A percentile compares a stretch with the other conserved stretches of the same genome.
phyloP scores from a whole-genome alignment of 108 stramenopile genomes.

The Skeletonema potamos region DNA sequence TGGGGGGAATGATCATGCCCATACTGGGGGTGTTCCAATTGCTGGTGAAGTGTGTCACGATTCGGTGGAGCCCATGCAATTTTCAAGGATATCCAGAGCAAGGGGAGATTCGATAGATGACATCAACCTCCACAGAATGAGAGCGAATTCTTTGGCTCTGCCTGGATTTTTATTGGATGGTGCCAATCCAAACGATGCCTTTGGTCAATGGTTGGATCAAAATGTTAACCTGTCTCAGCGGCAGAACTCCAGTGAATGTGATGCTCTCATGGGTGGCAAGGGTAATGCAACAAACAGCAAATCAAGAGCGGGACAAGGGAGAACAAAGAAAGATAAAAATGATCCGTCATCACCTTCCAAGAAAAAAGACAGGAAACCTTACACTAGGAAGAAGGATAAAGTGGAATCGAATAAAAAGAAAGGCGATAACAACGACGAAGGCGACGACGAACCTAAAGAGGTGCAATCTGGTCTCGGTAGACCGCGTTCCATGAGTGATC shows the following conservation, averaged over 20 bases:
- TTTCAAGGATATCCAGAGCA: not conserved
- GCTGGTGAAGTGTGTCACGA: not conserved
- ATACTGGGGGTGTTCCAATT: conserved; percentile 44
- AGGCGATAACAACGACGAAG: conserved; percentile 36
- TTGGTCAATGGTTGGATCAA: conserved; percentile 76
- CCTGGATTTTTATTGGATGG: conserved; percentile 44
- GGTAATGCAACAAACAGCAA: conserved; percentile 17
- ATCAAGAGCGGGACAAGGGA: conserved; percentile 42
- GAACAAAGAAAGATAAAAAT: conserved; percentile 56
- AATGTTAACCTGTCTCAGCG: conserved; percentile 1
- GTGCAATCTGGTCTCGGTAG: conserved; percentile 72
- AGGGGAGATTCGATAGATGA: conserved; percentile 28
- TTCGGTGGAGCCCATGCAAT: conserved; percentile 11
- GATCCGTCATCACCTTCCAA: conserved; percentile 20
- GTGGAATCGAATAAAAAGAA: conserved; percentile 40
- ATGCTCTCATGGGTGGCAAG: conserved; percentile 18
- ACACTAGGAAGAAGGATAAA: conserved; percentile 50
- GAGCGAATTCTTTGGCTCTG: conserved; percentile 80
- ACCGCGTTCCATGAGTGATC: conserved; percentile 84
- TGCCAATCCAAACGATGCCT: conserved; percentile 34
- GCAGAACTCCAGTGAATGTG: conserved; percentile 16
- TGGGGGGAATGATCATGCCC: conserved; percentile 17
- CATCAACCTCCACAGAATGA: conserved; percentile 50
- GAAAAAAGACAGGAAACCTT: conserved; percentile 24
- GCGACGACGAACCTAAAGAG: conserved; percentile 46